Evolutionary conservation across 2,329 filamentous ascomycete species (phyloP), one percentile per base, ranked within the genome.

Genomic region (Phialophora tarda): DNA sequence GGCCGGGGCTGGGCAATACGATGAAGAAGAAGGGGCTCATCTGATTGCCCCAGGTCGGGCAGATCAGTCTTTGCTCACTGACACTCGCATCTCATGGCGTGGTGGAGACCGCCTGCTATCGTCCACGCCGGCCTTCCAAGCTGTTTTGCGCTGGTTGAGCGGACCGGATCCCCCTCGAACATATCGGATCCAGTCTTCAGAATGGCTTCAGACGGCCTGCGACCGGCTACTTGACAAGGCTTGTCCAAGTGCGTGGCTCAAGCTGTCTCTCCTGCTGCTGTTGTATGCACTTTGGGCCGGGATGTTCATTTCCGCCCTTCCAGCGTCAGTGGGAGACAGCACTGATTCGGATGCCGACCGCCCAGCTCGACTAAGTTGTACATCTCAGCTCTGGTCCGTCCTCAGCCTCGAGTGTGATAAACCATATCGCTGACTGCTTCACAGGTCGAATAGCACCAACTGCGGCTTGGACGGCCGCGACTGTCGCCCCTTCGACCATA

Each of bases 401-500:
- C 30, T 3, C 30, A 10, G 11, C 10, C 12, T 11, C n/a, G 21
- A 24, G 14, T 10, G 21, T 14, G 21, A 14, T 12, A 21, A 24
- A 14, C 5, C 12, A 14, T 61, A 14, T 61, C 6, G 21, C 47
- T 53, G 21, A 61, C 58, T 44, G 24, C 12, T 10, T 17, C n/a
- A 14, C 56, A 69, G 62, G 62, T 47, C 56, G 14, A 64, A 65
- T 51, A 63, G 51, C 11, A 67, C 62, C 4, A 47, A 62, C 34
- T 88, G 85, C 70, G 85, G 85, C 2, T 69, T 87, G 2, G 82
- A 87, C 73, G 85, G 85, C 0, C 81, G 86, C 66, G 75, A 79
- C 10, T 88, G 85, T 72, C 82, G 83, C 21, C 85, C 85, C 0
- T 88, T 88, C 71, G 79, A 82, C 44, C 83, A 85, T 53, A 77